A percentile compares a stretch with the other conserved stretches of the same genome.
Evolutionary conservation across 306 rosid species (phyloP).

Genomic region (Hippophae gyantsensis): DNA sequence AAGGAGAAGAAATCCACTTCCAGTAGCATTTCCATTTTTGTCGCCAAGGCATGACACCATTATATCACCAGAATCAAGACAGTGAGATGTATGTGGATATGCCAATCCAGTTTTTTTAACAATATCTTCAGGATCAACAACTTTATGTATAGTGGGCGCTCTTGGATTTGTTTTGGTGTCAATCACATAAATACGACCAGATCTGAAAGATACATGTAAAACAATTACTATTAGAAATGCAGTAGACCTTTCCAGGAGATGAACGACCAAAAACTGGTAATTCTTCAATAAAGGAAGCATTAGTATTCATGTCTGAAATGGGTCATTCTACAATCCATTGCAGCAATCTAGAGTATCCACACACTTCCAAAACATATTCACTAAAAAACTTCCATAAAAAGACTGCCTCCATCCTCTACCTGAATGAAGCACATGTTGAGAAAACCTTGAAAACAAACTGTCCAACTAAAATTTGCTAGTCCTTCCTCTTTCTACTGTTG

Average conservation of each 20-base stretch:
- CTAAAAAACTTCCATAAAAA: no score
- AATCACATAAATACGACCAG: slow-evolving; percentile 71
- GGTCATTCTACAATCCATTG: no score
- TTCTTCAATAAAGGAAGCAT: no score
- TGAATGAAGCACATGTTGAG: no score
- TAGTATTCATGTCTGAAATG: no score
- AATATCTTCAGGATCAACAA: slow-evolving; percentile 60
- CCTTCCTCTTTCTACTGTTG: no score
- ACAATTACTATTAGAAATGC: slow-evolving; percentile 3
- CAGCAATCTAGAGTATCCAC: no score
- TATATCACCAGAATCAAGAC: slow-evolving; percentile 92
- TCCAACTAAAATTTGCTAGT: no score
- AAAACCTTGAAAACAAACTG: no score
- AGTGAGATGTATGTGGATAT: slow-evolving; percentile 91
- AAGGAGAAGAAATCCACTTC: slow-evolving; percentile 90
- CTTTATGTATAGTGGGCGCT: slow-evolving; percentile 79
- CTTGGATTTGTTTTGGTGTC: slow-evolving; percentile 74
- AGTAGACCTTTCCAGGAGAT: not conserved
- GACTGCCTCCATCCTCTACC: no score
- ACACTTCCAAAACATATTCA: no score
- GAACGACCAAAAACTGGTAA: not conserved
- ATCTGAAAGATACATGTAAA: slow-evolving; percentile 37
- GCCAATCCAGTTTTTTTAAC: slow-evolving; percentile 74
- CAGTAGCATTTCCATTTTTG: slow-evolving; percentile 76
- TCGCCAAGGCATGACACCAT: slow-evolving; percentile 90